Base-by-base conservation (phyloP, 108 stramenopile genomes). In the Mayamaea pseudoterrestris region DNA sequence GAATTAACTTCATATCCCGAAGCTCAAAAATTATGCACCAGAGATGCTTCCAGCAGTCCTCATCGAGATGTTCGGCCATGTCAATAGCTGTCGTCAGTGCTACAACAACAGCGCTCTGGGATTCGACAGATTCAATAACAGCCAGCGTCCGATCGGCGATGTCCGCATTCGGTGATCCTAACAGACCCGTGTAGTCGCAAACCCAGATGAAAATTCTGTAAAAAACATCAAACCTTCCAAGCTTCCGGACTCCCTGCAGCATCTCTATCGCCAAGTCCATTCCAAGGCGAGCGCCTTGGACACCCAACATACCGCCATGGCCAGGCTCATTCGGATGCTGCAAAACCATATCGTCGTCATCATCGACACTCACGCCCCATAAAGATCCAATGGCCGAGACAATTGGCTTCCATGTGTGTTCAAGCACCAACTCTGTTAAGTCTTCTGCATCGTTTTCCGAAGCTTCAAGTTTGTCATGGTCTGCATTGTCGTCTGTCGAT, bases 21-120 rank as follows among this genome's bases (percentile, higher is more conserved):
- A 90, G 56, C 57, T 90, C 87, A 35, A 90, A 82, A 1, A 90
- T 35, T 58, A 90, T 84, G 22, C 53, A 41, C 78, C 77, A 90
- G 12, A 90, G 55, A 30, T 47, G 47, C 46, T 74, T 90, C 82
- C 82, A 90, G 0, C 82, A 75, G 37, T 90, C 80, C n/a, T 63
- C 50, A 18, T 78, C 80, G 27, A 90, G 52, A 5, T 74, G 69
- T 44, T 81, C 74, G 7, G 61, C 73, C 21, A 66, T 58, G 23
- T 79, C 80, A 24, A 61, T 37, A 17, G 80, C 74, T 32, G 73
- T 66, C 22, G 69, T 61, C 18, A 84, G 39, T 1, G 74, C 79
- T 31, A 80, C 66, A 49, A 79, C 56, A 41, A 83, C 48, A 22
- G 80, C 82, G 42, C 81, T 69, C 55, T 90, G 87, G 11, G 65